Evolutionary conservation across 179 eudicot species (phyloP).

Genomic region (Spergularia azorica): DNA sequence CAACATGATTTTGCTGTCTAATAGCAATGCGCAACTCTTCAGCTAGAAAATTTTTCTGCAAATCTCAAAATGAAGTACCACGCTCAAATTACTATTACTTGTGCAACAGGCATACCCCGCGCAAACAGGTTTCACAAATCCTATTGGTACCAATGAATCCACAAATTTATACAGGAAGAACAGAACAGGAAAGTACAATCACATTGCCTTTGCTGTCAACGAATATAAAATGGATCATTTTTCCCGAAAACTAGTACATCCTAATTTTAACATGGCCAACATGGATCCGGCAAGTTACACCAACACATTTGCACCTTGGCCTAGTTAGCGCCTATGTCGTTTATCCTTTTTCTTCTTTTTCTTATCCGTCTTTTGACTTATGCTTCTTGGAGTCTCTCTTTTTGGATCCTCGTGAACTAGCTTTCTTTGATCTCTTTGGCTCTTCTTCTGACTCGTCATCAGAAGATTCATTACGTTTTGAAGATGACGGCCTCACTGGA

Average conservation of each 20-base stretch:
- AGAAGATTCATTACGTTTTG: constrained; percentile 39
- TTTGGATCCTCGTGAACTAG: constrained; percentile 48
- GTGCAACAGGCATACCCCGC: neutral
- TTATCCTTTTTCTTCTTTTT: constrained; percentile 32
- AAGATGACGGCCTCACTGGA: constrained; percentile 55
- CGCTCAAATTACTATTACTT: too few relatives aligned
- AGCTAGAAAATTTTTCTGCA: too few relatives aligned
- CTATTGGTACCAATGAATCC: neutral
- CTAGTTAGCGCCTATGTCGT: constrained; percentile 21
- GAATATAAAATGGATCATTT: too few relatives aligned
- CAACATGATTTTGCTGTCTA: too few relatives aligned
- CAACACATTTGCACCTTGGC: neutral
- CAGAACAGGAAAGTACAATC: neutral
- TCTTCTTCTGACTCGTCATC: constrained; percentile 39
- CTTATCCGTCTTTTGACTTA: constrained; percentile 32
- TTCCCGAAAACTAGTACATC: neutral
- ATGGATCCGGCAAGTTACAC: neutral
- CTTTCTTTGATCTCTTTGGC: constrained; percentile 47
- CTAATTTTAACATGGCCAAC: neutral
- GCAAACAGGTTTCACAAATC: neutral
- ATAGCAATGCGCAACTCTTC: too few relatives aligned
- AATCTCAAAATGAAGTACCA: too few relatives aligned
- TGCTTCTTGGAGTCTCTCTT: constrained; percentile 46
- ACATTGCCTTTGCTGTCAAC: neutral
- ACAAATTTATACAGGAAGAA: neutral